Conservation (phyloP, 2,329 filamentous ascomycete genomes). For the Fusarium praegraminearum region DNA sequence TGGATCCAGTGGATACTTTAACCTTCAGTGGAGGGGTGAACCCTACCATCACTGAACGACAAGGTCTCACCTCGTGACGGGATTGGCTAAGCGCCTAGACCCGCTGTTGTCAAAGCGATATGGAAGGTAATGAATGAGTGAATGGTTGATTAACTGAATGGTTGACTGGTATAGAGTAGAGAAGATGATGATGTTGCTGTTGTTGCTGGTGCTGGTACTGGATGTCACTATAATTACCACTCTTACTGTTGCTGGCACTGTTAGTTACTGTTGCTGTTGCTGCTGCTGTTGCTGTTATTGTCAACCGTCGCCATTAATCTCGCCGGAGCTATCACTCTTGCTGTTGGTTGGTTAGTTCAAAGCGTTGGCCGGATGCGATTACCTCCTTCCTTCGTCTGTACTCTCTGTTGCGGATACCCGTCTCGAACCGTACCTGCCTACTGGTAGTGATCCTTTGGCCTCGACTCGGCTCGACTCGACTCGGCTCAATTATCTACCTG, state of each 20-base stretch:
- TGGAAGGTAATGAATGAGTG: conserved; percentile 1
- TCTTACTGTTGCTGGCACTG: neutral
- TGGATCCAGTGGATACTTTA: neutral
- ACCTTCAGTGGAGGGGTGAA: conserved; percentile 13
- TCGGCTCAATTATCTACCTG: neutral
- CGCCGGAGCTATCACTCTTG: neutral
- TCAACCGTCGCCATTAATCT: no score
- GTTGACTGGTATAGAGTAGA: neutral
- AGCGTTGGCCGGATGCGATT: conserved; percentile 43
- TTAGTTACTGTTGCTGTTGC: neutral
- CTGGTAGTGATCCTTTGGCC: neutral
- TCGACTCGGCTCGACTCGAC: neutral
- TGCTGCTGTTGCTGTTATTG: neutral
- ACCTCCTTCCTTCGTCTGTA: neutral
- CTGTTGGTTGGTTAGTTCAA: conserved; percentile 31
- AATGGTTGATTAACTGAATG: neutral
- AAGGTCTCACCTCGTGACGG: conserved; percentile 12
- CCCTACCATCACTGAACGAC: conserved; percentile 3
- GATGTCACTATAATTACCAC: no score
- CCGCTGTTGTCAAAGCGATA: conserved; percentile 40
- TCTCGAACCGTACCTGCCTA: neutral
- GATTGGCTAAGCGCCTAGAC: conserved; percentile 30
- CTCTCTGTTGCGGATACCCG: neutral
- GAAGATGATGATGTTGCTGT: neutral
- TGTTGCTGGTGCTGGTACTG: neutral